Base-by-base conservation (phyloP, 805 yeast genomes). In the Sugiyamaella chiloensis region DNA sequence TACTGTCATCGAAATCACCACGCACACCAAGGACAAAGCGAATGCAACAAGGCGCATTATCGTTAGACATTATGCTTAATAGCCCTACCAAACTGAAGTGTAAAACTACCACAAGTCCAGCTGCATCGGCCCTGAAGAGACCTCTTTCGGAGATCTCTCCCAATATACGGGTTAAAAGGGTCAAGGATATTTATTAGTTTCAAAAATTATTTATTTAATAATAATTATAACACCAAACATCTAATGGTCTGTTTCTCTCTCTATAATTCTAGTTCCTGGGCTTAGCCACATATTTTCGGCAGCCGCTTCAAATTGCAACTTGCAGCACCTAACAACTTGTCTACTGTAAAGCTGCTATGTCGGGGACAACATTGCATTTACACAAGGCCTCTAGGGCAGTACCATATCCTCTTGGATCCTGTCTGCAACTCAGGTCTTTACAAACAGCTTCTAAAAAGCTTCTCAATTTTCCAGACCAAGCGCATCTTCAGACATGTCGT, bases 401-500 rank as follows among this genome's bases (percentile, higher is more conserved):
- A 12, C 40, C 24, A 7, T 30, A 26, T 8, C 40, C 44, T 11
- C 11, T 51, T 16, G 24, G 47, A 9, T 43, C 32, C 17, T 42
- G 47, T 17, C 29, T 47, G 12, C 47, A 42, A 35, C 17, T 35
- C 14, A 21, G 46, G 16, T 35, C 37, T 20, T 17, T 47, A 21
- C 51, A 47, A 26, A 32, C 23, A 3, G 5, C 47, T 4, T 4
- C 29, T 4, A 20, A 19, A 20, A 24, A 23, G 9, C 16, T 17
- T 3, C 32, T 42, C 8, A 26, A 29, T 8, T 27, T 44, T 12
- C 47, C 47, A 3, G 44, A 27, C 9, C 40, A 40, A 24, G 49
- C 40, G 24, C n/a, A 27, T 27, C 43, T 8, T n/a, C 40, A 14
- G 16, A 17, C 43, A 2, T 57, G 61, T 34, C 52, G 51, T 14